These are phyloP conservation scores for Colletotrichum musicola DNA, from an alignment of 2,329 filamentous ascomycete genomes.

Conservation along the genomic window DNA sequence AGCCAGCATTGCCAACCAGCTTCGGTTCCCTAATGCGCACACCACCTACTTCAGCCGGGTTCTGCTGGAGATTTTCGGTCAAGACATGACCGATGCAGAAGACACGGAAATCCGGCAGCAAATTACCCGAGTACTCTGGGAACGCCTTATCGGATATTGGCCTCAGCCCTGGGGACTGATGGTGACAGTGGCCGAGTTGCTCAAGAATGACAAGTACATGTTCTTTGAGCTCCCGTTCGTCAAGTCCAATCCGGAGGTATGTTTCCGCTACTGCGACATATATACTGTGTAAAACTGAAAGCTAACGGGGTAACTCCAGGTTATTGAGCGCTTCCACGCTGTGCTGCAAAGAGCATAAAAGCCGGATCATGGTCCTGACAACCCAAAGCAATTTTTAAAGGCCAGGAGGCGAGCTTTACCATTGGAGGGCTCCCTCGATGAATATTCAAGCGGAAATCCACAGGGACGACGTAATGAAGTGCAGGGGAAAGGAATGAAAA, in stretches of 20 bases:
- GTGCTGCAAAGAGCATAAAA: conserved; percentile 27
- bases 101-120: conserved; percentile 89
- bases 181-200: conserved; percentile 86
- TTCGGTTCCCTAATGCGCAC: conserved; percentile 89
- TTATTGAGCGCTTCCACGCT: conserved; percentile 40
- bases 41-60: conserved; percentile 94
- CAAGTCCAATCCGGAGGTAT: conserved; percentile 88
- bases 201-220: conserved; percentile 90
- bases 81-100: conserved; percentile 79
- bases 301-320: conserved; percentile 23
- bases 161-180: conserved; percentile 97
- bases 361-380: too few relatives aligned
- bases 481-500: not conserved
- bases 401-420: too few relatives aligned
- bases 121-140: conserved; percentile 88
- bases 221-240: conserved; percentile 96
- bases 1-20: conserved; percentile 87
- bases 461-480: not conserved
- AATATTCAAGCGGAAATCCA: not conserved
- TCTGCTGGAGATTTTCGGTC: conserved; percentile 86
- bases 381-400: not conserved
- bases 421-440: not conserved
- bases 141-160: conserved; percentile 88
- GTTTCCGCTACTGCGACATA: not conserved
- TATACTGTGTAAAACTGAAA: not conserved